Evolutionary conservation across 2,329 filamentous ascomycete species (phyloP).

Genomic region (Fusarium torulosum): DNA sequence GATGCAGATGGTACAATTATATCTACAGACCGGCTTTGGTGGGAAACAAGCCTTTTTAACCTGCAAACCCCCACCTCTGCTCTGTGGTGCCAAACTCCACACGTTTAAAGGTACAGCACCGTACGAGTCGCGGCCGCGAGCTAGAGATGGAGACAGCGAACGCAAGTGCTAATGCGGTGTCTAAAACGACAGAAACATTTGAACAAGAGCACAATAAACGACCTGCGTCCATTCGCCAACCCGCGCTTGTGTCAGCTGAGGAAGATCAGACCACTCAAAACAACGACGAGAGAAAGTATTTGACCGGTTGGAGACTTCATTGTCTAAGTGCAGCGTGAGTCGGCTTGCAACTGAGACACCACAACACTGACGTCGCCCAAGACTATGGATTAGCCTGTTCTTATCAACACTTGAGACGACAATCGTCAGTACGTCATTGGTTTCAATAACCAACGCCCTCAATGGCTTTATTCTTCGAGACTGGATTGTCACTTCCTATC

Average conservation of each 20-base stretch:
- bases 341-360: fast-evolving
- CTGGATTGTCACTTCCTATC: conserved; percentile 20
- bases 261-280: fast-evolving
- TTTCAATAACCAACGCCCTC: conserved; percentile 12
- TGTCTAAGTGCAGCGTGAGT: conserved; percentile 4
- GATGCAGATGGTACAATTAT: too few relatives aligned
- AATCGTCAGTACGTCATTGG: conserved; percentile 15
- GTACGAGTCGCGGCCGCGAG: neutral
- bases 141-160: neutral
- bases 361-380: neutral
- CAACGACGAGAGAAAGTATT: neutral
- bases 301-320: conserved; percentile 2
- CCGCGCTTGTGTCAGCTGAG: neutral
- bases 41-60: too few relatives aligned
- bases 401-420: conserved; percentile 15
- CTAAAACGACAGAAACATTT: neutral
- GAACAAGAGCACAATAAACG: neutral
- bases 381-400: conserved; percentile 5
- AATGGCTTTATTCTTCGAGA: conserved; percentile 19
- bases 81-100: too few relatives aligned
- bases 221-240: neutral
- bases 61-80: too few relatives aligned
- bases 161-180: fast-evolving
- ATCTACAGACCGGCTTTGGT: too few relatives aligned
- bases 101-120: neutral